Conservation (phyloP, 371 early-diverging fungal species). For the Mucor saturninus region DNA sequence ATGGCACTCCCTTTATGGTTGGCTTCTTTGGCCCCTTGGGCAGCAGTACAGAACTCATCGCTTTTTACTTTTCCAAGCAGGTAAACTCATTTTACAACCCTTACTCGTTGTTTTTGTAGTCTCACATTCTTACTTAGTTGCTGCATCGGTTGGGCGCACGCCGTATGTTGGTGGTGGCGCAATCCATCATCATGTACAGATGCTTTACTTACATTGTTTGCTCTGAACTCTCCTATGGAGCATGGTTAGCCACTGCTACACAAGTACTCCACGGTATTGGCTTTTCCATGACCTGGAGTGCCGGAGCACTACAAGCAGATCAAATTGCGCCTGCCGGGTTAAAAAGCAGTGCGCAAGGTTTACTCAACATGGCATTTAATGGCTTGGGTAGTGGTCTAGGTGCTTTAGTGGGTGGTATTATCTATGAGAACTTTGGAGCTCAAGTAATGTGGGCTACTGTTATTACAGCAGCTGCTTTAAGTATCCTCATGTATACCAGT, state of each 20-base stretch:
- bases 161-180: constrained; percentile 33
- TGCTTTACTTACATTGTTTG: constrained; percentile 34
- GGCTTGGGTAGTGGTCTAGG: constrained; percentile 43
- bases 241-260: constrained; percentile 27
- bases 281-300: constrained; percentile 43
- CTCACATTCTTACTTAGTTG: constrained; percentile 16
- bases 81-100: constrained; percentile 10
- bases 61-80: constrained; percentile 43
- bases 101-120: no score
- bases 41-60: constrained; percentile 38
- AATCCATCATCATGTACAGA: constrained; percentile 30
- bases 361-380: constrained; percentile 39
- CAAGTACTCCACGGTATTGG: constrained; percentile 40
- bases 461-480: constrained; percentile 1
- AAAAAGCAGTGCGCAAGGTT: constrained; percentile 39
- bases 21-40: constrained; percentile 43
- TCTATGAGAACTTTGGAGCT: constrained; percentile 36
- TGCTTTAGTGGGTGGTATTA: constrained; percentile 29
- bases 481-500: constrained; percentile 24
- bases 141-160: constrained; percentile 28
- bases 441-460: constrained; percentile 33
- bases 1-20: constrained; percentile 31
- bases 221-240: constrained; percentile 18
- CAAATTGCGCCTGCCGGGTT: constrained; percentile 28
- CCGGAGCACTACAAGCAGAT: constrained; percentile 43